Evolutionary conservation across 2,329 filamentous ascomycete species (phyloP), one percentile per base, ranked within the genome.

Genomic region (Thyridium curvatum): DNA sequence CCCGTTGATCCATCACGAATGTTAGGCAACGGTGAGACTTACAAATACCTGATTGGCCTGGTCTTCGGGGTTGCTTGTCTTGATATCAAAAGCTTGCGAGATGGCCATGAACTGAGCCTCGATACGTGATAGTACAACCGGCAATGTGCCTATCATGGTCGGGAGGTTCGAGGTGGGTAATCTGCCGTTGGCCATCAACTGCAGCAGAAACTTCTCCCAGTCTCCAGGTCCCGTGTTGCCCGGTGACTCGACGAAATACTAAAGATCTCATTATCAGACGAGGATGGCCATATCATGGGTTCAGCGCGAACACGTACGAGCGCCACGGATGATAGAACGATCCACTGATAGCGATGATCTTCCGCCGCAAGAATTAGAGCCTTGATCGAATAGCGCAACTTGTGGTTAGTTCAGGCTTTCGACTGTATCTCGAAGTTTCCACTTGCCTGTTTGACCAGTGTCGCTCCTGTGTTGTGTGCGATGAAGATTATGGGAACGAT

Each of bases 381-480:
- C 36, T 39, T n/a, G n/a, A 26, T 26, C 21, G 21, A 3, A 10
- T 4, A 13, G 34, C 13, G 4, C 17, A 17, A 6, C 21, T 6
- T 26, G 21, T 26, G n/a, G n/a, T n/a, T n/a, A n/a, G n/a, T n/a
- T n/a, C n/a, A n/a, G n/a, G n/a, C n/a, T n/a, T n/a, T n/a, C n/a
- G n/a, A n/a, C n/a, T n/a, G n/a, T n/a, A n/a, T n/a, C n/a, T n/a
- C n/a, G n/a, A n/a, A n/a, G n/a, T n/a, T n/a, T n/a, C n/a, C n/a
- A n/a, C n/a, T 5, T 29, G 38, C 40, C 36, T 38, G 13, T 18
- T 41, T 41, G 15, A 38, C 40, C 14, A 41, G 31, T 3, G 36
- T 36, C 3, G 40, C 35, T 10, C 40, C 40, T 13, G 26, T 35
- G 36, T 41, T 38, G 29, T 41, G 40, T 9, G 35, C 40, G 7